A percentile compares a stretch with the other conserved stretches of the same genome.
Evolutionary conservation across 805 yeast genomes (phyloP).

Genomic region (Hemisphaericaspora nanyangensis): DNA sequence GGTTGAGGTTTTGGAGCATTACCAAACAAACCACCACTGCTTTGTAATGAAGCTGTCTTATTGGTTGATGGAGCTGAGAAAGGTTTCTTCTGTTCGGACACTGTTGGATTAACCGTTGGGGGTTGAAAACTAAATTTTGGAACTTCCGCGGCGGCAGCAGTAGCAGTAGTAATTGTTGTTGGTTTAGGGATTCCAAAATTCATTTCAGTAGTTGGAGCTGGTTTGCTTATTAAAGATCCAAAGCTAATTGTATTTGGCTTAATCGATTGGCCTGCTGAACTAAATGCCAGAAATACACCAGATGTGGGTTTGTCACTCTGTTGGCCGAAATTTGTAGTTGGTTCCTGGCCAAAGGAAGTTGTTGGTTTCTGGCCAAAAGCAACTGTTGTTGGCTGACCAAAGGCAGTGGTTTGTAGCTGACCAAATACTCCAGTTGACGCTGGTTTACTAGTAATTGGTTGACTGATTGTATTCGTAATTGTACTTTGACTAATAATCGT

Average conservation of each 20-base stretch:
- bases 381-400: neutral
- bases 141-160: too few relatives aligned
- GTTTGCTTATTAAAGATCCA: too few relatives aligned
- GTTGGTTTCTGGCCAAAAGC: neutral
- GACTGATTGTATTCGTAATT: neutral
- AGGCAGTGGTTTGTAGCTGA: neutral
- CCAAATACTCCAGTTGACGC: neutral
- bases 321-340: neutral
- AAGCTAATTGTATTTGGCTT: neutral
- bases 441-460: neutral
- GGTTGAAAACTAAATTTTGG: too few relatives aligned
- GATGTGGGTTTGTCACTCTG: neutral
- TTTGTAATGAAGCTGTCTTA: too few relatives aligned
- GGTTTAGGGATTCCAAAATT: neutral
- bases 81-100: too few relatives aligned
- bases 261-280: too few relatives aligned
- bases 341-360: neutral
- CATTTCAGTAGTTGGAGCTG: neutral
- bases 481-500: conserved; percentile 1
- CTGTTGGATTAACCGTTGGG: too few relatives aligned
- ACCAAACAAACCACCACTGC: neutral
- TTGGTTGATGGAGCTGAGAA: too few relatives aligned
- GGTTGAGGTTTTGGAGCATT: neutral
- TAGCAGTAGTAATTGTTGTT: too few relatives aligned
- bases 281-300: neutral